Evolutionary conservation across 371 early-diverging fungal species (phyloP).

Genomic region (Lichtheimia corymbifera): DNA sequence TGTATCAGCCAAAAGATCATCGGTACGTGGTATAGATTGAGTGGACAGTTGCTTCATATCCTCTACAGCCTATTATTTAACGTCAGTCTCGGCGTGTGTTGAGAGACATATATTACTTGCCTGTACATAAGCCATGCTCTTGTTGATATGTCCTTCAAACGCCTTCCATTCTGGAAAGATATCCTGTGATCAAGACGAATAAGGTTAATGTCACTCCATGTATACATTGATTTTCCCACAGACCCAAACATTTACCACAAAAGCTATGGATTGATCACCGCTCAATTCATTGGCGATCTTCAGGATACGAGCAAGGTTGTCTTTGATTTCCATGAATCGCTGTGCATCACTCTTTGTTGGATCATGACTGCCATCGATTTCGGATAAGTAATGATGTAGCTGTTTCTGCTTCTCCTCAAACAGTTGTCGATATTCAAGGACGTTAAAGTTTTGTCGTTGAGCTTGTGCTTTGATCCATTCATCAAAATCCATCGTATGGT

Average conservation of each 20-base stretch:
- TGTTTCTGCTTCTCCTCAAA: constrained; percentile 25
- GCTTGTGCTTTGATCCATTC: constrained; percentile 23
- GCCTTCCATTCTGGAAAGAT: constrained; percentile 45
- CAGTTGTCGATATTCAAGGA: constrained; percentile 14
- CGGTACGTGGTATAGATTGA: constrained; percentile 32
- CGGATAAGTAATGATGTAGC: constrained; percentile 20
- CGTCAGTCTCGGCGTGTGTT: not conserved
- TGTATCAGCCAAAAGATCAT: constrained; percentile 39
- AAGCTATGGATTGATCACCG: constrained; percentile 32
- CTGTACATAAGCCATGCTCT: constrained; percentile 38
- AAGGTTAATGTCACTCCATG: no score
- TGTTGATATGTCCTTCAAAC: constrained; percentile 34
- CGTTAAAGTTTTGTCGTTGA: constrained; percentile 14
- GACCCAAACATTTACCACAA: constrained; percentile 26
- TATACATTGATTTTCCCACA: not conserved
- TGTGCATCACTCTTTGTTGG: constrained; percentile 19
- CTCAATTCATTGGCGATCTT: constrained; percentile 37
- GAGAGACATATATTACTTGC: constrained; percentile 9
- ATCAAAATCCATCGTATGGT: constrained; percentile 17
- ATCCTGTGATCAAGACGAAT: constrained; percentile 15
- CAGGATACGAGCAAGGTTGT: constrained; percentile 27
- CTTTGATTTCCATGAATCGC: constrained; percentile 27
- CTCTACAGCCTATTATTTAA: constrained; percentile 31
- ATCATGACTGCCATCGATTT: constrained; percentile 21
- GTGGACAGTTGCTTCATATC: constrained; percentile 41